Conservation (phyloP, 2,329 filamentous ascomycete species). For the Colletotrichum sp. region DNA sequence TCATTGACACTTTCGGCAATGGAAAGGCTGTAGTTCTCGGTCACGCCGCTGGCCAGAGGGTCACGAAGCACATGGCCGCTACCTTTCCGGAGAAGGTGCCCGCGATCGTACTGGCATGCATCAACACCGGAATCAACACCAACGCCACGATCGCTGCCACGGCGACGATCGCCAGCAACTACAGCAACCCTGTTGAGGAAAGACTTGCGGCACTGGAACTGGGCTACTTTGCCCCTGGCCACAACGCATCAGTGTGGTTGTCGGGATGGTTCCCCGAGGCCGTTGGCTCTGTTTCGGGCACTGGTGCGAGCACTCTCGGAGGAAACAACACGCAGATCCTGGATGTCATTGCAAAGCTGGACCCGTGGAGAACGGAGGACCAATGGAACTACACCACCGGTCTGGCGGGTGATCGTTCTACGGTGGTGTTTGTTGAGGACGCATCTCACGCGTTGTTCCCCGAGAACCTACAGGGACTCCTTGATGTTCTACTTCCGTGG, state of each 20-base stretch:
- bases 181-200: background rate
- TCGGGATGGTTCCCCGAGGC: background rate
- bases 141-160: background rate
- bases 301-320: background rate
- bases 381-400: background rate
- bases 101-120: background rate
- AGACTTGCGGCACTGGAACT: background rate
- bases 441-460: background rate
- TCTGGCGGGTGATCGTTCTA: background rate
- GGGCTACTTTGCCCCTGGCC: background rate
- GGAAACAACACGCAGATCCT: background rate
- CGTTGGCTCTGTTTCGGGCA: background rate
- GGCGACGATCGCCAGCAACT: background rate
- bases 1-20: background rate
- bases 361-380: background rate
- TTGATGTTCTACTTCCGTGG: background rate
- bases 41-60: background rate
- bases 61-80: background rate
- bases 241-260: background rate
- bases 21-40: background rate
- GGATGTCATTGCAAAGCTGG: background rate
- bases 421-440: background rate
- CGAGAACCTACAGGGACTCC: background rate
- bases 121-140: background rate
- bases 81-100: background rate